A percentile compares a stretch with the other conserved stretches of the same genome.
These are phyloP conservation scores for Sporisorium graminicola DNA, from an alignment of 1,284 basidiomycete genomes.

Conservation along the genomic window DNA sequence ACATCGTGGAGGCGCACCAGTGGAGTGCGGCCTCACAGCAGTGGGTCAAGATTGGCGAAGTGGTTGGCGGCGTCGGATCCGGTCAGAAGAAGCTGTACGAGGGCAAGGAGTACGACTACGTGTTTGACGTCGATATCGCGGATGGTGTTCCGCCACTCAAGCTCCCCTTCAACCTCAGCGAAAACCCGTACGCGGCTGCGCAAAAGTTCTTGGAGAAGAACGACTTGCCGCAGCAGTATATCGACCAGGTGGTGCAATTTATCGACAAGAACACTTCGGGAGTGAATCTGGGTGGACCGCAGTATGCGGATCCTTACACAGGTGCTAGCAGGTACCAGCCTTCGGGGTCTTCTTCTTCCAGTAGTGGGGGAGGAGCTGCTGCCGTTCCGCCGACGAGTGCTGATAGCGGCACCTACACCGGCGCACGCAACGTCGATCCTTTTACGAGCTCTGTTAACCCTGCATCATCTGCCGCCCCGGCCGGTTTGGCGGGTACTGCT, in stretches of 20 bases:
- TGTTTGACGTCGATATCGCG: conserved; percentile 96
- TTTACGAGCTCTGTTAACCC: conserved; percentile 55
- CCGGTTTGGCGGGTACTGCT: too few relatives aligned
- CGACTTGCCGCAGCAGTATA: conserved; percentile 83
- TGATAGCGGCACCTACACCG: conserved; percentile 68
- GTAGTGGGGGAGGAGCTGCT: conserved; percentile 33
- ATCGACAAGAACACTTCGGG: conserved; percentile 88
- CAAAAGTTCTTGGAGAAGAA: conserved; percentile 87
- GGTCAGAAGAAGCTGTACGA: conserved; percentile 85
- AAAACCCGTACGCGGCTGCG: conserved; percentile 91
- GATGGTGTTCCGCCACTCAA: conserved; percentile 94
- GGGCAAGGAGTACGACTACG: conserved; percentile 97
- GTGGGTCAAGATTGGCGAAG: conserved; percentile 95
- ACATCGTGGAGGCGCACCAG: conserved; percentile 63
- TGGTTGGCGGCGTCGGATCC: conserved; percentile 91
- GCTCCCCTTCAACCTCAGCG: conserved; percentile 85
- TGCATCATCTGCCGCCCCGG: conserved; percentile 20
- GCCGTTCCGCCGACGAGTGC: conserved; percentile 67
- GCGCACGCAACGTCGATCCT: conserved; percentile 67
- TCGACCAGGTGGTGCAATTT: conserved; percentile 92
- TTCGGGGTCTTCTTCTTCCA: conserved; percentile 54
- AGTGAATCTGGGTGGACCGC: conserved; percentile 76
- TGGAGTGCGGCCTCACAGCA: conserved; percentile 80
- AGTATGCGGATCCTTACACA: conserved; percentile 91
- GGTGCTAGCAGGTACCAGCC: conserved; percentile 78